These are phyloP conservation scores for Umbelopsis sp. DNA, from an alignment of 371 early-diverging fungal genomes.

Conservation along the genomic window DNA sequence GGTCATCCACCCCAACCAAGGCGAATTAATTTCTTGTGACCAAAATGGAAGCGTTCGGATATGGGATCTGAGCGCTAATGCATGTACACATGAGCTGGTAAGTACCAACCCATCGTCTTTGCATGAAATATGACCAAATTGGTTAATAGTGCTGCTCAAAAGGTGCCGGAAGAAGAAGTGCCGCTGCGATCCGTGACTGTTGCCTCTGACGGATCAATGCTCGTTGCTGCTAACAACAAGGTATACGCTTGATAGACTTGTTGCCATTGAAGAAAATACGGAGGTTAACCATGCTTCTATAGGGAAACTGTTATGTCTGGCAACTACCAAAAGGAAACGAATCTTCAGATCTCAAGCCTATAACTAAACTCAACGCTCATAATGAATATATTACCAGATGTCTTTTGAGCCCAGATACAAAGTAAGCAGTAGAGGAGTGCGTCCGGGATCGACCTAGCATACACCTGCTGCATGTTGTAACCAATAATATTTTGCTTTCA, in stretches of 20 bases:
- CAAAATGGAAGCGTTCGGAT: slow-evolving; percentile 91
- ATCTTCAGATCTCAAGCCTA: slow-evolving; percentile 70
- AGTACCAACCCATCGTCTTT: slow-evolving; percentile 5
- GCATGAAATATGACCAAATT: neutral
- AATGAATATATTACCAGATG: slow-evolving; percentile 82
- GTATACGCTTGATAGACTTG: slow-evolving; percentile 32
- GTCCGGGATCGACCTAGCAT: no score
- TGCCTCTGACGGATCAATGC: slow-evolving; percentile 84
- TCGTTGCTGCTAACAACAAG: slow-evolving; percentile 93
- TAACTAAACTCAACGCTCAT: slow-evolving; percentile 79
- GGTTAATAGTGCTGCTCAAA: neutral
- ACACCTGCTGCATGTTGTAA: neutral
- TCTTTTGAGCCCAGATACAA: slow-evolving; percentile 83
- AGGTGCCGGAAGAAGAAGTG: slow-evolving; percentile 87
- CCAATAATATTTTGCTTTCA: slow-evolving; percentile 22
- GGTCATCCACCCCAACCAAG: slow-evolving; percentile 95
- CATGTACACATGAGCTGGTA: slow-evolving; percentile 87
- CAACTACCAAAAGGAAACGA: slow-evolving; percentile 66
- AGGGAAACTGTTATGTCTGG: slow-evolving; percentile 89
- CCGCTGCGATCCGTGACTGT: slow-evolving; percentile 91
- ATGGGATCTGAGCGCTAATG: slow-evolving; percentile 91
- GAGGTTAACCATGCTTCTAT: slow-evolving; percentile 1
- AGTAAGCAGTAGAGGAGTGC: slow-evolving; percentile 39
- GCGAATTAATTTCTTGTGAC: slow-evolving; percentile 93
- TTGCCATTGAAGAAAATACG: neutral